Percentiles rank a stretch among this genome's conserved stretches.
Evolutionary conservation across 2,329 filamentous ascomycete species (phyloP).

Genomic region (Colletotrichum paranaense): DNA sequence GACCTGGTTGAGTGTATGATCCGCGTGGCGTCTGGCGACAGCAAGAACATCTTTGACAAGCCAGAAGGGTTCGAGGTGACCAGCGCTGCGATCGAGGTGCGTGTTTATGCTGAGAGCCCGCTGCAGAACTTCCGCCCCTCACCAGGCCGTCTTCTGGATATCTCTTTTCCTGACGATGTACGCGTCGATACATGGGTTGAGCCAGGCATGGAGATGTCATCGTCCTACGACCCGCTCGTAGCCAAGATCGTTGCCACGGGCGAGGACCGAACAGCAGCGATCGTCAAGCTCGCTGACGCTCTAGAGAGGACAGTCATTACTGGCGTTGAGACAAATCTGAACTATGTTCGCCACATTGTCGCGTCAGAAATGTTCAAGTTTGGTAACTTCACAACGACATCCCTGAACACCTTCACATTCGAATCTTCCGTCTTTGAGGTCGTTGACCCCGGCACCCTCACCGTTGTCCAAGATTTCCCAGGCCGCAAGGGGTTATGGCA

Average conservation of each 20-base stretch:
- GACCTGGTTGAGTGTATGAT: conserved; percentile 50
- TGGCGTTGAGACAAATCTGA: conserved; percentile 49
- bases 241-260: conserved; percentile 79
- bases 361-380: conserved; percentile 41
- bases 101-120: conserved; percentile 80
- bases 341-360: conserved; percentile 46
- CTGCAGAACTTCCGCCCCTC: conserved; percentile 73
- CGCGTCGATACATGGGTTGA: conserved; percentile 79
- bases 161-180: conserved; percentile 67
- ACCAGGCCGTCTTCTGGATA: conserved; percentile 72
- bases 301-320: conserved; percentile 59
- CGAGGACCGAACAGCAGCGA: conserved; percentile 66
- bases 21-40: conserved; percentile 57
- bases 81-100: conserved; percentile 76
- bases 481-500: conserved; percentile 51
- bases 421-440: conserved; percentile 47
- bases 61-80: conserved; percentile 53
- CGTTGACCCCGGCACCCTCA: conserved; percentile 47
- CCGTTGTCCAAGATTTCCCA: conserved; percentile 54
- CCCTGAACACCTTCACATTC: conserved; percentile 45
- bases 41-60: conserved; percentile 24
- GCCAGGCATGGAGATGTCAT: conserved; percentile 76
- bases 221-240: conserved; percentile 82
- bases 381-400: conserved; percentile 47
- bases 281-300: conserved; percentile 71